Evolutionary conservation across 1,284 basidiomycete species (phyloP), one percentile per base, ranked within the genome.

Genomic region (Gastroboletus turbinatus): DNA sequence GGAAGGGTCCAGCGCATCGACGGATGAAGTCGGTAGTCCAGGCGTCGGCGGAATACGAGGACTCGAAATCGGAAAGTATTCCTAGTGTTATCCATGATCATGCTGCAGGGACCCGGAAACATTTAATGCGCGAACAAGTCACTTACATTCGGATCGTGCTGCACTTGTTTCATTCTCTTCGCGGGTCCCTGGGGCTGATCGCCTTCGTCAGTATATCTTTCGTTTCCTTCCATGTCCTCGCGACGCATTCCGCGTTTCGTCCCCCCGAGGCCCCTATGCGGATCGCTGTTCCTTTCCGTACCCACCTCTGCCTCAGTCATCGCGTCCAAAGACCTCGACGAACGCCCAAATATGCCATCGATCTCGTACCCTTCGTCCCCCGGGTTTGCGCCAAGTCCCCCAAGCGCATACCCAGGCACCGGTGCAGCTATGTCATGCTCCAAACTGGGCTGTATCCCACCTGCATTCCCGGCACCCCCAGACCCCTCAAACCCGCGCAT

Each of bases 61-160:
- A n/a, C 60, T 68, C 11, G 62, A 71, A 29, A 68, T 53, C 3
- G 53, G 56, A 35, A 57, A 45, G 46, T 68, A 71, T 36, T 56
- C 62, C 66, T 68, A 14, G 23, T 13, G 8, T 46, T 16, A 33
- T 8, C n/a, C 35, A 43, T 40, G n/a, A 23, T 47, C 32, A 58
- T 39, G 33, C 23, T 4, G n/a, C 21, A 2, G 30, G 5, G n/a
- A 7, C 16, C 16, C 17, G 27, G 11, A 52, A 48, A 33, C 16
- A 9, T 13, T 23, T 16, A 21, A 19, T 14, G 13, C 5, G 36
- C 4, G 21, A 47, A 33, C 32, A 46, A 8, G 8, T 30, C 42
- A 58, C 67, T 57, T 46, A 71, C 69, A 25, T 67, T 46, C 3
- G 58, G 51, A 30, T 58, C 56, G 8, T 58, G 48, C 7, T 46